These are phyloP conservation scores for Phytopythium oedochilum DNA, from an alignment of 352 stramenopile species.

Conservation along the genomic window DNA sequence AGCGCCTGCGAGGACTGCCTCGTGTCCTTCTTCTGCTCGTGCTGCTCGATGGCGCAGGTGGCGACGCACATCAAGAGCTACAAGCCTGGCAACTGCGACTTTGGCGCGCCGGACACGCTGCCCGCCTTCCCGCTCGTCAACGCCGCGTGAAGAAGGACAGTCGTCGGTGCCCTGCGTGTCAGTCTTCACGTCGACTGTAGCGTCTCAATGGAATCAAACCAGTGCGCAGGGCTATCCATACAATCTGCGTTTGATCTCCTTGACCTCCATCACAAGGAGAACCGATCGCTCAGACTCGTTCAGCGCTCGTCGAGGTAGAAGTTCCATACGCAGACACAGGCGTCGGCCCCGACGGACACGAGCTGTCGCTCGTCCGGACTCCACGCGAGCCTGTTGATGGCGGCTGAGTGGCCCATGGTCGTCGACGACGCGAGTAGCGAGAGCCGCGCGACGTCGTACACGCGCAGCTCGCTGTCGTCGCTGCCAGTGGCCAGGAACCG, in stretches of 20 bases:
- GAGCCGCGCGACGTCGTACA: slow-evolving; percentile 56
- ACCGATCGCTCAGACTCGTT: too few relatives aligned
- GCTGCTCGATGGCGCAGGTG: slow-evolving; percentile 40
- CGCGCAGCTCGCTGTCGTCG: slow-evolving; percentile 82
- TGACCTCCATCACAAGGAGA: too few relatives aligned
- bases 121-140: slow-evolving; percentile 17
- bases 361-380: slow-evolving; percentile 90
- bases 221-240: too few relatives aligned
- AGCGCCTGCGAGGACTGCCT: slow-evolving; percentile 18
- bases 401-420: slow-evolving; percentile 62
- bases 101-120: slow-evolving; percentile 26
- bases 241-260: too few relatives aligned
- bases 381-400: slow-evolving; percentile 77
- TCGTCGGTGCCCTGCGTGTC: not conserved
- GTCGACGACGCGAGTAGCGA: slow-evolving; percentile 32
- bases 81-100: slow-evolving; percentile 36
- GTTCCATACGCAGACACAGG: slow-evolving; percentile 91
- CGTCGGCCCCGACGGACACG: slow-evolving; percentile 85
- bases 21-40: slow-evolving; percentile 23
- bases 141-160: not conserved
- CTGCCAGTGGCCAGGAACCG: slow-evolving; percentile 74
- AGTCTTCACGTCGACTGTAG: not conserved
- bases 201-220: too few relatives aligned
- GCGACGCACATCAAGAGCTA: slow-evolving; percentile 49
- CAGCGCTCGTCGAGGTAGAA: slow-evolving; percentile 56